These are phyloP conservation scores for Penicillium nordicum DNA, from an alignment of 2,329 filamentous ascomycete species.

Conservation along the genomic window DNA sequence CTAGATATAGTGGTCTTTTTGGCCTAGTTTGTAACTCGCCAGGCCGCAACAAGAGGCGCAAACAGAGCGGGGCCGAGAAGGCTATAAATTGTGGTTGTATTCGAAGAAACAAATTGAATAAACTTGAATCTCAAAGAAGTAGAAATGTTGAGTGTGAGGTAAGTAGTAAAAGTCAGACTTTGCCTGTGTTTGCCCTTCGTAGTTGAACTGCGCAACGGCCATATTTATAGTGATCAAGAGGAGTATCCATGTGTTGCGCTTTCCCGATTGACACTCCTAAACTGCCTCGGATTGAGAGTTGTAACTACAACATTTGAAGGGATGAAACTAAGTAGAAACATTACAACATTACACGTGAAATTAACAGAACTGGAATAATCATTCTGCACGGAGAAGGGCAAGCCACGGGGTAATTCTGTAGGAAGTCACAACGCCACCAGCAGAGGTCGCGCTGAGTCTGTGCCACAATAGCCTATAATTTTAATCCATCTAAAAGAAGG, in stretches of 20 bases:
- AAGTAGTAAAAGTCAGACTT: background rate
- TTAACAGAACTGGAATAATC: background rate
- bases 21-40: too few relatives aligned
- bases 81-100: background rate
- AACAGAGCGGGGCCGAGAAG: slow-evolving; percentile 14
- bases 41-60: slow-evolving; percentile 28
- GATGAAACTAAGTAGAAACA: background rate
- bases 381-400: background rate
- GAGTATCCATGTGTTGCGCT: too few relatives aligned
- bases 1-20: background rate
- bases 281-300: too few relatives aligned
- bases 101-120: background rate
- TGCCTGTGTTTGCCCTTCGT: too few relatives aligned
- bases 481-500: background rate
- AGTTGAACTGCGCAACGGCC: background rate
- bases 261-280: background rate
- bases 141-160: background rate
- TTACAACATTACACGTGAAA: background rate
- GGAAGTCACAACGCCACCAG: background rate
- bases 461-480: background rate
- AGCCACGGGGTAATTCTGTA: background rate
- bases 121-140: too few relatives aligned
- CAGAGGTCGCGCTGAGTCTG: background rate
- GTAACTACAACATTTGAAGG: background rate
- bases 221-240: background rate